Evolutionary conservation across 1,139 yeast species (phyloP).

Genomic region (Protomyces pachydermus): DNA sequence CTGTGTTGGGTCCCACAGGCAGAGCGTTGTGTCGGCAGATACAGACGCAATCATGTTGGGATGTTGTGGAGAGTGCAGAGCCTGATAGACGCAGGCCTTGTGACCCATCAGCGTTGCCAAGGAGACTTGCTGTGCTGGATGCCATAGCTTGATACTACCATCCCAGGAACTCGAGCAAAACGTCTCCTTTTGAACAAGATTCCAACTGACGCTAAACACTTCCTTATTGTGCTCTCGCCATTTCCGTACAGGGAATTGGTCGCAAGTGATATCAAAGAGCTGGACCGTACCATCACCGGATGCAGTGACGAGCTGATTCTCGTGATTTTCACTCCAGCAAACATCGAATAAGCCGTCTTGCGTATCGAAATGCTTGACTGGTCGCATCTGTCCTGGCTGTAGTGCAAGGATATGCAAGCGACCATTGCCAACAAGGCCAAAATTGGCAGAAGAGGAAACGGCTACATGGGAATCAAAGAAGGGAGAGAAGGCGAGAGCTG

Average conservation of each 20-base stretch:
- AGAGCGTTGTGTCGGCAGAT: slow-evolving; percentile 71
- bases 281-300: slow-evolving; percentile 88
- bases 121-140: slow-evolving; percentile 12
- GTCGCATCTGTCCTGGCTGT: slow-evolving; percentile 52
- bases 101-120: slow-evolving; percentile 18
- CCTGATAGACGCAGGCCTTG: slow-evolving; percentile 49
- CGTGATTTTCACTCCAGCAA: slow-evolving; percentile 87
- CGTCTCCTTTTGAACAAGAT: slow-evolving; percentile 63
- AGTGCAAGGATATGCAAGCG: slow-evolving; percentile 65
- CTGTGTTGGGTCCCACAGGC: slow-evolving; percentile 77
- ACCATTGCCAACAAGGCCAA: slow-evolving; percentile 93
- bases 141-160: slow-evolving; percentile 63
- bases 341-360: slow-evolving; percentile 89
- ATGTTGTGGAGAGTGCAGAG: slow-evolving; percentile 80
- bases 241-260: slow-evolving; percentile 67
- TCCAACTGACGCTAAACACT: slow-evolving; percentile 87
- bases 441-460: slow-evolving; percentile 85
- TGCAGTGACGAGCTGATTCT: slow-evolving; percentile 74
- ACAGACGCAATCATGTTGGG: slow-evolving; percentile 67
- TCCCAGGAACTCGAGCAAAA: slow-evolving; percentile 90
- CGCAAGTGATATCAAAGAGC: slow-evolving; percentile 67
- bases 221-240: slow-evolving; percentile 78
- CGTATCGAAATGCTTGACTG: slow-evolving; percentile 57
- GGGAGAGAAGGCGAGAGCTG: slow-evolving; percentile 84
- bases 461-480: slow-evolving; percentile 84